Percentiles rank a stretch among this genome's conserved stretches.
Evolutionary conservation across 2,329 filamentous ascomycete genomes (phyloP).

Genomic region (Sarocladium strictum): DNA sequence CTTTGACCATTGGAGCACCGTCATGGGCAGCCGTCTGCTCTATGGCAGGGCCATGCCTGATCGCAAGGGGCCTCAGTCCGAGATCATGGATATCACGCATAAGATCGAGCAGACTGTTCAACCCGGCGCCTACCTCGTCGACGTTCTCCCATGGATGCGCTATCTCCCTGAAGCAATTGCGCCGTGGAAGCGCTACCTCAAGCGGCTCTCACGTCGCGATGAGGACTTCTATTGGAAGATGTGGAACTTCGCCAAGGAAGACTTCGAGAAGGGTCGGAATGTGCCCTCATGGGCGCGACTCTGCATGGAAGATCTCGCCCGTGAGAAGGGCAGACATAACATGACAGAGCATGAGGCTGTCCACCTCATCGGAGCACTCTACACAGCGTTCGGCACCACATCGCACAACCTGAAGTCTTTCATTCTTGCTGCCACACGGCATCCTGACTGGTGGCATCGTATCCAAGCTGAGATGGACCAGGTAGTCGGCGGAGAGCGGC

Average conservation of each 20-base stretch:
- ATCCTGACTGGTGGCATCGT: conserved; percentile 26
- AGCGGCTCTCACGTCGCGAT: neutral
- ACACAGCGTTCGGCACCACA: conserved; percentile 27
- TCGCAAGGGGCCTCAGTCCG: neutral
- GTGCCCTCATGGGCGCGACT: conserved; percentile 8
- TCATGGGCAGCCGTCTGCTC: conserved; percentile 3
- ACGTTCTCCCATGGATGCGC: conserved; percentile 1
- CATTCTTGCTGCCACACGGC: conserved; percentile 21
- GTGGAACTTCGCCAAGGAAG: neutral
- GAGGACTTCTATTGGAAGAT: conserved; percentile 5
- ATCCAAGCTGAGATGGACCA: conserved; percentile 34
- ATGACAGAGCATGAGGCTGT: conserved; percentile 20
- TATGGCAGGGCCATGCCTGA: conserved; percentile 2
- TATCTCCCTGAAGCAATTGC: conserved; percentile 3
- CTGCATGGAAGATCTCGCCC: conserved; percentile 8
- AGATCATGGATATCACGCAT: neutral
- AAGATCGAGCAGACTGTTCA: neutral
- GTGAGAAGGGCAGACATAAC: neutral
- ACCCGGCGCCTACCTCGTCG: conserved; percentile 4
- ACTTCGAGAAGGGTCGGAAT: conserved; percentile 8
- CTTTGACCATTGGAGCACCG: conserved; percentile 9
- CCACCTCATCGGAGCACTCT: conserved; percentile 24
- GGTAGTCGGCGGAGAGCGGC: conserved; percentile 26
- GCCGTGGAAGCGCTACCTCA: conserved; percentile 5
- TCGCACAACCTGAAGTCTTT: conserved; percentile 22